A percentile compares a stretch with the other conserved stretches of the same genome.
These are phyloP conservation scores for Corchorus capsularis DNA, from an alignment of 345 rosid genomes.

Conservation along the genomic window DNA sequence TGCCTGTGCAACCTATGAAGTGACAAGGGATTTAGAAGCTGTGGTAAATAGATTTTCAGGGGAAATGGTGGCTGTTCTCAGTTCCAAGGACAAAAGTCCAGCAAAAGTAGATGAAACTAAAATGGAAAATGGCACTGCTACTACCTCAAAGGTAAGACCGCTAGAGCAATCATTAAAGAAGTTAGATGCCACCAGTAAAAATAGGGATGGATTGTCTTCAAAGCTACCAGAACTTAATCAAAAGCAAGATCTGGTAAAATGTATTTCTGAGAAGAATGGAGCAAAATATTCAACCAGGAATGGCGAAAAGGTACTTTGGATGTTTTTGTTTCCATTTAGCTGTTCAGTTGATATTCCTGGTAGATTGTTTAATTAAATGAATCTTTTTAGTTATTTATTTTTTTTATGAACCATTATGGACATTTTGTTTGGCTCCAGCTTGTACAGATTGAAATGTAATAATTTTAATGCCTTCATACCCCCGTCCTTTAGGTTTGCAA, in stretches of 20 bases:
- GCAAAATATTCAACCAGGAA: slow-evolving; percentile 43
- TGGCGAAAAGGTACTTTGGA: slow-evolving; percentile 42
- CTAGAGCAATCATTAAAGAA: slow-evolving; percentile 48
- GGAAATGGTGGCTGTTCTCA: slow-evolving; percentile 37
- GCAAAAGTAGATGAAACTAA: slow-evolving; percentile 28
- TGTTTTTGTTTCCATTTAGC: neutral
- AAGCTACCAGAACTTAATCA: slow-evolving; percentile 53
- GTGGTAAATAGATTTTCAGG: slow-evolving; percentile 38
- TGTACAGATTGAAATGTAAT: neutral
- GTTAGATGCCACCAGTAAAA: slow-evolving; percentile 37
- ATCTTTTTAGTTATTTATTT: neutral
- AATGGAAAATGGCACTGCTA: slow-evolving; percentile 38
- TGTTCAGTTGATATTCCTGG: neutral
- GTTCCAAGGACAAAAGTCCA: slow-evolving; percentile 36
- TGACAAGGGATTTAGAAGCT: slow-evolving; percentile 39
- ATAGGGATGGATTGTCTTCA: slow-evolving; percentile 46
- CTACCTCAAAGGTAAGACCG: slow-evolving; percentile 44
- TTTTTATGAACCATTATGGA: neutral
- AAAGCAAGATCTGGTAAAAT: slow-evolving; percentile 46
- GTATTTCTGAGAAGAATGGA: slow-evolving; percentile 41
- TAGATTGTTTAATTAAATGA: neutral
- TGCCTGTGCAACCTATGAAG: neutral
- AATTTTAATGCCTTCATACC: neutral
- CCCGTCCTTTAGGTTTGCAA: neutral
- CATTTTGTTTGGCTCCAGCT: neutral